Evolutionary conservation across 371 early-diverging fungal genomes (phyloP).

Genomic region (Mucor velutinosus): DNA sequence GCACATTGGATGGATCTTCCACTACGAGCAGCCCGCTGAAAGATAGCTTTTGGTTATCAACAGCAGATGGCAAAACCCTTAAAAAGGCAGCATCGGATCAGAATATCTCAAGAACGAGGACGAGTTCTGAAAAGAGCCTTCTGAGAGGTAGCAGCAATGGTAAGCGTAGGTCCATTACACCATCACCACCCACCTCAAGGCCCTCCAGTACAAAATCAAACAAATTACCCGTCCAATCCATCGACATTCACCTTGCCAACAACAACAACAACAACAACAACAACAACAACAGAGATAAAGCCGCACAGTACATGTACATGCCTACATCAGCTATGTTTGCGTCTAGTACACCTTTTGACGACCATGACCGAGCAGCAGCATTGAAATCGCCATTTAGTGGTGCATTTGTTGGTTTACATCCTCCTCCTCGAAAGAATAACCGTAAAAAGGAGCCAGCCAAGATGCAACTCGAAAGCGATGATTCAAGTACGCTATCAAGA

Average conservation of each 20-base stretch:
- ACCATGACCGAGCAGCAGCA: not conserved
- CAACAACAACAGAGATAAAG: not conserved
- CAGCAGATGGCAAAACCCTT: not conserved
- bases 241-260: conserved; percentile 16
- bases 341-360: not conserved
- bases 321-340: not conserved
- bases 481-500: not conserved
- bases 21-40: not conserved
- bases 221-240: not conserved
- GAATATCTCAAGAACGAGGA: not conserved
- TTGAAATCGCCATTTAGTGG: not conserved
- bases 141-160: not conserved
- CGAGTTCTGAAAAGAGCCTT: not conserved
- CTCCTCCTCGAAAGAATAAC: conserved; percentile 13
- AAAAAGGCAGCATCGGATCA: conserved; percentile 16
- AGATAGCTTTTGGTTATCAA: not conserved
- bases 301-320: not conserved
- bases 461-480: not conserved
- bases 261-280: not conserved
- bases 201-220: not conserved
- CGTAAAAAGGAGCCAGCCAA: conserved; percentile 5
- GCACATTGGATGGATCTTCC: not conserved
- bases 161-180: not conserved
- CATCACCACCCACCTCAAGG: conserved; percentile 1
- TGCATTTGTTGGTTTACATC: conserved; percentile 4